Base-by-base conservation (phyloP, 805 yeast species). In the Starmerella khaoyaiensis region DNA sequence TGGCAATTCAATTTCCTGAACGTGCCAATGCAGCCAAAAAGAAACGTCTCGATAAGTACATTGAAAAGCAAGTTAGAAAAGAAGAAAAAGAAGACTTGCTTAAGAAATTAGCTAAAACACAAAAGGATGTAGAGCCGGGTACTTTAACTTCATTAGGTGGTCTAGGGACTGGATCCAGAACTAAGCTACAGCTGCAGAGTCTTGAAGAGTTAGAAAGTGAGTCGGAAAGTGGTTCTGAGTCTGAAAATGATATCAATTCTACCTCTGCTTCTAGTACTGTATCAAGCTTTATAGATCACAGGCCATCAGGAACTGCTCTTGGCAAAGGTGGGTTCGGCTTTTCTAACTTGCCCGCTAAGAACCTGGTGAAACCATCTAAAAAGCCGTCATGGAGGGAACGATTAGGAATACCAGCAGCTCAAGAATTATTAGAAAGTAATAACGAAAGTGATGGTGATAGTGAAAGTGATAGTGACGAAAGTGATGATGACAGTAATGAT, bases 11-110 rank as follows among this genome's bases (percentile, higher is more conserved):
- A 25, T 37, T 29, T 15, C 76, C 81, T 30, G 87, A 81, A 41
- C 30, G 27, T 27, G 58, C 80, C 25, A 74, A 86, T 0, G 63
- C 73, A 34, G 69, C 77, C 33, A 87, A 63, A 71, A 67, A 65
- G 70, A 73, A 79, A 61, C 62, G 97, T 40, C 61, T 87, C 30
- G 96, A 87, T 44, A 87, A 87, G 58, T 87, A 83, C 57, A 83
- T 87, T 26, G 64, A 57, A 31, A 44, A 55, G 29, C 48, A 42
- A 28, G 48, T 47, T 11, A 39, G 50, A 8, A 46, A 45, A 27
- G 47, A 87, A 56, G 97, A 87, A 59, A 80, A 80, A 57, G 79
- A 79, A 48, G 68, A 70, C 3, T 62, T 87, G 37, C 62, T 87
- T 29, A 74, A 77, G 46, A 84, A 83, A 55, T 63, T 87, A 28